phyloP scores from a whole-genome alignment of 2,329 filamentous ascomycete genomes.

The Cladosporium sp. region DNA sequence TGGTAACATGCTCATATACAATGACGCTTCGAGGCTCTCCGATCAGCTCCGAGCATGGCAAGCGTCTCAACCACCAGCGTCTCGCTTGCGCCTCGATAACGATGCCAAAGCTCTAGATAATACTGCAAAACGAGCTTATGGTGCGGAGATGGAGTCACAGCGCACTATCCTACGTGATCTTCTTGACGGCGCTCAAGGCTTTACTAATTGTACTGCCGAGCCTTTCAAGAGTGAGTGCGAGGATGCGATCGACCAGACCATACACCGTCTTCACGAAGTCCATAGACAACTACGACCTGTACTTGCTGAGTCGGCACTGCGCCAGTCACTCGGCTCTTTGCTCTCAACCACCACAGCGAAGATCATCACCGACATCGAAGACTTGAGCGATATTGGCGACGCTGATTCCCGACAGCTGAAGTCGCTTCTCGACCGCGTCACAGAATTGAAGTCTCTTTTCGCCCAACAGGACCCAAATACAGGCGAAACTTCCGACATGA shows the following conservation, averaged over 20 bases:
- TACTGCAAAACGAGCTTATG: constrained; percentile 59
- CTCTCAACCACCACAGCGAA: constrained; percentile 55
- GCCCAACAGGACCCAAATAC: constrained; percentile 38
- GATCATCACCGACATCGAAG: constrained; percentile 59
- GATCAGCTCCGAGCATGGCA: constrained; percentile 49
- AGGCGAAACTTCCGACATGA: constrained; percentile 46
- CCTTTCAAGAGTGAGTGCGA: constrained; percentile 59
- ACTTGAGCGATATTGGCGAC: constrained; percentile 61
- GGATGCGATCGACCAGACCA: constrained; percentile 54
- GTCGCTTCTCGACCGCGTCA: constrained; percentile 52
- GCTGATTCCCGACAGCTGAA: constrained; percentile 58
- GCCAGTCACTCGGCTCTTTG: constrained; percentile 59
- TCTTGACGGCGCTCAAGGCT: constrained; percentile 60
- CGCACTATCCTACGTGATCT: constrained; percentile 59
- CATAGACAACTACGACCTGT: constrained; percentile 55
- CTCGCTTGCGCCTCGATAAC: constrained; percentile 44
- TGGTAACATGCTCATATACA: constrained; percentile 62
- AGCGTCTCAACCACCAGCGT: constrained; percentile 39
- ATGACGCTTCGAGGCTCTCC: constrained; percentile 57
- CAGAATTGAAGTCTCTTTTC: constrained; percentile 56
- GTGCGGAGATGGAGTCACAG: constrained; percentile 62
- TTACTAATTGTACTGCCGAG: constrained; percentile 54
- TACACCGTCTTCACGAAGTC: constrained; percentile 55
- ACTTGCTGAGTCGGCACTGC: constrained; percentile 55
- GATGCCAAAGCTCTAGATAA: constrained; percentile 55